These are phyloP conservation scores for Syzygium aromaticum DNA, from an alignment of 345 rosid genomes.

Conservation along the genomic window DNA sequence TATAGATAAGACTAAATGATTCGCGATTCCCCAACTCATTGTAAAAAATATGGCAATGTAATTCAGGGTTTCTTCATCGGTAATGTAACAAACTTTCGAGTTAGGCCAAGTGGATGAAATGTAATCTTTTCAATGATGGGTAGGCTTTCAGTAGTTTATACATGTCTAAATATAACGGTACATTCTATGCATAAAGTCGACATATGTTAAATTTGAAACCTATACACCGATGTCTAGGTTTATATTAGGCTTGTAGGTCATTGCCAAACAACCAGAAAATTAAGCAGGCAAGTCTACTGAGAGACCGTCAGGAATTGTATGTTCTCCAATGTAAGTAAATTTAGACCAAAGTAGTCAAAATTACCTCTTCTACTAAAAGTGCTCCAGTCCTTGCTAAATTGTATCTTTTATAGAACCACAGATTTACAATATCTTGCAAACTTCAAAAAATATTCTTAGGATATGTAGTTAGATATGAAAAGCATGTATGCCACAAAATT, in stretches of 20 bases:
- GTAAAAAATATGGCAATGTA: not conserved
- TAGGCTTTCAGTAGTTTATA: not conserved
- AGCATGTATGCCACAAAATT: not conserved
- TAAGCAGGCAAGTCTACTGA: not conserved
- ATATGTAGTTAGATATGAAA: not conserved
- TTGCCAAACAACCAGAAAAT: not conserved
- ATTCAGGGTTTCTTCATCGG: not conserved
- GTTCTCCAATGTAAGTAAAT: not conserved
- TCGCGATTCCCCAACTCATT: not conserved
- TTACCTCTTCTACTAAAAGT: not conserved
- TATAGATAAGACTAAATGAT: not conserved
- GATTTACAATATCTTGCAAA: not conserved
- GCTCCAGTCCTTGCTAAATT: not conserved
- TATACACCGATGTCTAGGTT: not conserved
- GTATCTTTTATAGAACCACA: not conserved
- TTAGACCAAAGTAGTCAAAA: not conserved
- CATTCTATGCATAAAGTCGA: not conserved
- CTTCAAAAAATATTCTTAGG: not conserved
- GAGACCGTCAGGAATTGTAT: not conserved
- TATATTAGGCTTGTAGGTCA: not conserved
- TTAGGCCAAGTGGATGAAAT: not conserved
- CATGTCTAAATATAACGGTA: not conserved
- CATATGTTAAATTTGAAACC: not conserved
- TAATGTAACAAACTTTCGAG: not conserved
- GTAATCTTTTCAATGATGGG: not conserved